A percentile compares a stretch with the other conserved stretches of the same genome.
Conservation (phyloP, 2,329 filamentous ascomycete species). For the Nothomitra cinnamomea region DNA sequence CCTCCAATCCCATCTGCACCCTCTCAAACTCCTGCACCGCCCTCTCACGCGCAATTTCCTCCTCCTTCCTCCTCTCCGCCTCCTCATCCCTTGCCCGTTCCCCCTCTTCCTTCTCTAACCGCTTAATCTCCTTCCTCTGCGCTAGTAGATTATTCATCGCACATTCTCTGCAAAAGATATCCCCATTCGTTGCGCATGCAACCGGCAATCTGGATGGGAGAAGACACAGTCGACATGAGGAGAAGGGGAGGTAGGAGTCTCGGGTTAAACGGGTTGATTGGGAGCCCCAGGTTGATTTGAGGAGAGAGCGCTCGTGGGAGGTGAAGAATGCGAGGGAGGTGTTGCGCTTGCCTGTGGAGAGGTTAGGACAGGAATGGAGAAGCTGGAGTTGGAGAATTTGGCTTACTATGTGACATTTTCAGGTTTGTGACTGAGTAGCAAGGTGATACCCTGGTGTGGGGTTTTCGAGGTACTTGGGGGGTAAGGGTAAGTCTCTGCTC, state of each 20-base stretch:
- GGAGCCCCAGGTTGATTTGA: conserved; percentile 67
- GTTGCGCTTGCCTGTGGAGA: conserved; percentile 49
- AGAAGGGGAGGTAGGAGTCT: conserved; percentile 85
- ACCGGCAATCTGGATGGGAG: conserved; percentile 68
- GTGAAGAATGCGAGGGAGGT: conserved; percentile 90
- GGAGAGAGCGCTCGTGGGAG: conserved; percentile 68
- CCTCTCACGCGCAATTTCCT: conserved; percentile 37
- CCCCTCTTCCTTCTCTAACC: conserved; percentile 50
- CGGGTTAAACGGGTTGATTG: conserved; percentile 70
- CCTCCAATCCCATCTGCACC: conserved; percentile 53
- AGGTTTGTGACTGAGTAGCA: not conserved
- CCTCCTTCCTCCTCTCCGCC: conserved; percentile 32
- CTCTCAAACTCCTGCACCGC: conserved; percentile 72
- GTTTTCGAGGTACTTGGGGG: too few relatives aligned
- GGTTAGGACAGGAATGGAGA: not conserved
- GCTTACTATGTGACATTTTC: conserved; percentile 33
- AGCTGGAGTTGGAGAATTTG: not conserved
- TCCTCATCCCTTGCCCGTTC: conserved; percentile 42
- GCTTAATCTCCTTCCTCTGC: conserved; percentile 81
- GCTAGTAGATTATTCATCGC: conserved; percentile 78
- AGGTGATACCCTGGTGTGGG: not conserved
- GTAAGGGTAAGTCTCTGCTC: too few relatives aligned
- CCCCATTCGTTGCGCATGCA: conserved; percentile 57
- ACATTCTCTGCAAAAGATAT: conserved; percentile 92
- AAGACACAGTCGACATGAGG: conserved; percentile 75